A percentile compares a stretch with the other conserved stretches of the same genome.
These are phyloP conservation scores for Nissolia schottii DNA, from an alignment of 306 rosid genomes.

Conservation along the genomic window DNA sequence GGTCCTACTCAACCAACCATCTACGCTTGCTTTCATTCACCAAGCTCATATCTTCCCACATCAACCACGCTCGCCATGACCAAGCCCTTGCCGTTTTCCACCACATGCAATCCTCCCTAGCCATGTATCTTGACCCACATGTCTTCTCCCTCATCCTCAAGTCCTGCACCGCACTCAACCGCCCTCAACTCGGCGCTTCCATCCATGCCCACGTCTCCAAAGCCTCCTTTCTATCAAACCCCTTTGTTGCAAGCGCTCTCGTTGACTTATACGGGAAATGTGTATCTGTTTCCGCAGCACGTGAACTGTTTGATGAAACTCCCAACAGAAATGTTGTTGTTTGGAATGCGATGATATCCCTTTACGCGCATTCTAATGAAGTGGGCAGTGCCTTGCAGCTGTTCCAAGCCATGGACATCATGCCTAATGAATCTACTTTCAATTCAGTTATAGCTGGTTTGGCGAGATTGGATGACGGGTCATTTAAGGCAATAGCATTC, in stretches of 20 bases:
- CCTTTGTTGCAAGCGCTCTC: conserved; percentile 52
- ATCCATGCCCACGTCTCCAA: conserved; percentile 62
- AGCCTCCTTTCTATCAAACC: conserved; percentile 44
- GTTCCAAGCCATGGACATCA: conserved; percentile 46
- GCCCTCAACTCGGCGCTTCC: conserved; percentile 53
- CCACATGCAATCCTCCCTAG: conserved; percentile 52
- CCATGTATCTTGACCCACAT: conserved; percentile 60
- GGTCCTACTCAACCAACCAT: conserved; percentile 32
- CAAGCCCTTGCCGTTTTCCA: conserved; percentile 56
- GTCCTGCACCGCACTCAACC: conserved; percentile 59
- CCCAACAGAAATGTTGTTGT: conserved; percentile 50
- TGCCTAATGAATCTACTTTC: conserved; percentile 50
- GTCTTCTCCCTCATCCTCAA: conserved; percentile 74
- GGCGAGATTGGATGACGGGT: conserved; percentile 32
- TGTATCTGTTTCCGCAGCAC: conserved; percentile 40
- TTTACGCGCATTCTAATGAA: conserved; percentile 31
- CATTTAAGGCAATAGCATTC: conserved; percentile 42
- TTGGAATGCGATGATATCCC: conserved; percentile 67
- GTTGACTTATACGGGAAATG: conserved; percentile 60
- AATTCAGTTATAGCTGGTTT: conserved; percentile 57
- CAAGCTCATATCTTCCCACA: conserved; percentile 46
- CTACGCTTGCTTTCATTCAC: conserved; percentile 45
- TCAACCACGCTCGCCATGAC: conserved; percentile 46
- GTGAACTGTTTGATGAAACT: conserved; percentile 61
- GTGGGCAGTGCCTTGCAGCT: conserved; percentile 37